phyloP scores from a whole-genome alignment of 108 stramenopile species.

The Mediolabrus comicus region DNA sequence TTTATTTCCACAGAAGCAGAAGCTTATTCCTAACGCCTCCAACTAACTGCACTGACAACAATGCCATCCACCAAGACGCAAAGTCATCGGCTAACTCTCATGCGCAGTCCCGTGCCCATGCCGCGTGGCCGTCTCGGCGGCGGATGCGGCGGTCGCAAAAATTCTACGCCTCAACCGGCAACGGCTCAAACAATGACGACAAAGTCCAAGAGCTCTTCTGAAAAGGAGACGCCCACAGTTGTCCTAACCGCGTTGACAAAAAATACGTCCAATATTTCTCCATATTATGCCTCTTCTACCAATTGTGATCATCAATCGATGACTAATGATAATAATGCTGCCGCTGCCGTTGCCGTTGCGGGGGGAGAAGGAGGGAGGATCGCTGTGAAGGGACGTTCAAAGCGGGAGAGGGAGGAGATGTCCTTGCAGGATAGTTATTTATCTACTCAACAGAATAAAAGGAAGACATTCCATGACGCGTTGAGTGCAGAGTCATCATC shows the following conservation, averaged over 20 bases:
- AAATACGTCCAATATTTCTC: not conserved
- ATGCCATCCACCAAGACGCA: not conserved
- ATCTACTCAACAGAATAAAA: too few relatives aligned
- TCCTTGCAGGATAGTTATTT: too few relatives aligned
- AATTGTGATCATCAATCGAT: not conserved
- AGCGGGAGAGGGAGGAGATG: not conserved
- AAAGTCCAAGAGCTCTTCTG: constrained; percentile 17
- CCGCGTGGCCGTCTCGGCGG: not conserved
- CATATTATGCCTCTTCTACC: not conserved
- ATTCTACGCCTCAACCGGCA: not conserved
- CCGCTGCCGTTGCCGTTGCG: too few relatives aligned
- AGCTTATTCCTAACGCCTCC: too few relatives aligned
- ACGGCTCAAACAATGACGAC: not conserved
- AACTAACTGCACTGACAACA: too few relatives aligned
- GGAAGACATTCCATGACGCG: not conserved
- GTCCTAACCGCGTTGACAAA: constrained; percentile 11
- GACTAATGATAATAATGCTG: not conserved
- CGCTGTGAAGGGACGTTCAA: not conserved
- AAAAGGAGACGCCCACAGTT: constrained; percentile 33
- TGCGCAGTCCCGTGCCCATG: not conserved
- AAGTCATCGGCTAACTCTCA: not conserved
- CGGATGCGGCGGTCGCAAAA: not conserved
- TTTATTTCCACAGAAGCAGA: too few relatives aligned
- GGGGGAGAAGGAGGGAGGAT: not conserved
- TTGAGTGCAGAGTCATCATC: not conserved